Evolutionary conservation across 208 protist genomes (phyloP), one percentile per base, ranked within the genome.

Genomic region (Acanthamoeba sp.): DNA sequence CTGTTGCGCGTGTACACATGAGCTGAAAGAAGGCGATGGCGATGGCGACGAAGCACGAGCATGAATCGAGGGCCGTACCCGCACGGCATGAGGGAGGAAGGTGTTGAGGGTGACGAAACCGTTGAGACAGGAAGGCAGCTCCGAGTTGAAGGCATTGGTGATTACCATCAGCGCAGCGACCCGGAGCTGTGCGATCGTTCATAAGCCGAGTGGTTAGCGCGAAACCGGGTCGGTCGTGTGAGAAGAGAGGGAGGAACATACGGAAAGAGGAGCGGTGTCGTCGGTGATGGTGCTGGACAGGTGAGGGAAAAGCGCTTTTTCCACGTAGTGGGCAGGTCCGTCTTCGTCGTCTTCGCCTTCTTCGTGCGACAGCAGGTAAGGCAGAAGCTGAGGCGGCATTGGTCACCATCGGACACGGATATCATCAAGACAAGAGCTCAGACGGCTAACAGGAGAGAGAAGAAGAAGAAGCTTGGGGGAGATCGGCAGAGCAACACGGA

Each of bases 281-380:
- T 85, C 76, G 45, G 76, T 45, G 42, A 85, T 48, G 29, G n/a
- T 85, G n/a, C 42, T 57, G 38, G 76, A 85, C 9, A 85, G 42
- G n/a, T 57, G 76, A n/a, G 76, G 76, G 29, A 85, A 85, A 36
- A 85, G 45, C 27, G 36, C n/a, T 36, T 55, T 85, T 36, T 85
- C 76, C 27, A 85, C 76, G 45, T 34, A 85, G 45, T 85, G 76
- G 36, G 40, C 40, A 24, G 76, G 76, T 55, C 50, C 50, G 40
- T 36, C 76, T 27, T 85, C 76, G 20, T 85, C 76, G 76, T 85
- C 76, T 32, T 85, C 76, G 45, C 40, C 76, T 32, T 85, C 76
- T 55, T 85, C 76, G 42, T 85, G 76, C 27, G 40, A 29, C 16
- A 85, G 76, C 42, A 85, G n/a, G 27, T 85, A 85, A 12, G 76